Base-by-base conservation (phyloP, 2,329 filamentous ascomycete species). In the Diaporthe vexans region DNA sequence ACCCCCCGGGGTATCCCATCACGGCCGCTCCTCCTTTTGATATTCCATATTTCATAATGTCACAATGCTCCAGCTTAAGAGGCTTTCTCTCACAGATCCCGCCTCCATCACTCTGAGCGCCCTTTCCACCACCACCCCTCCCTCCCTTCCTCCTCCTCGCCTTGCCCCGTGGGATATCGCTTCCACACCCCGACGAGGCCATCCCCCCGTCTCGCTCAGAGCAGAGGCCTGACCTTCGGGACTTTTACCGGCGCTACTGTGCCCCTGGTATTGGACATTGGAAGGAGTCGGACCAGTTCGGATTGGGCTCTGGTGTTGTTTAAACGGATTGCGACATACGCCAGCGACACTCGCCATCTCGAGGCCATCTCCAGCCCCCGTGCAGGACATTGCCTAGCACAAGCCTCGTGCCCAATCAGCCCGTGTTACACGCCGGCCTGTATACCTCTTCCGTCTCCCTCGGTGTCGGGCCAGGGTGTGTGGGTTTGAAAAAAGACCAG, bases 261-360 rank as follows among this genome's bases (percentile, higher is more conserved):
- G 29, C 46, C 65, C 54, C 61, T 54, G 59, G 26, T 15, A 21
- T 48, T 52, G 61, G 56, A 26, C 19, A 21, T 48, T 52, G 61
- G 56, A 33, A 70, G 52, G 59, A 75, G 68, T 51, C 58, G 61
- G 58, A 46, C 37, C 59, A 54, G 33, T 19, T 19, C 46, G 19
- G 10, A 71, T 54, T 33, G 67, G 59, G 48, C 58, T 40, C n/a
- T 46, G 43, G 59, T 52, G 9, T 69, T 56, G n/a, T 65, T 48
- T 37, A 51, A 17, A 63, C 68, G 33, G 17, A 76, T 76, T 76
- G 74, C 74, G 74, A 70, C 74, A 76, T 76, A 58, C 33, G 29
- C 74, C 72, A 72, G 68, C 61, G 33, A 72, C 40, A 24, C 74
- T 72, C 72, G 68, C 74, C 74, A 76, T 76, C 51, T 61, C 29